Percentiles rank a stretch among this genome's conserved stretches.
Conservation (phyloP, 257 asterid species). For the Craterostigma plantagineum region DNA sequence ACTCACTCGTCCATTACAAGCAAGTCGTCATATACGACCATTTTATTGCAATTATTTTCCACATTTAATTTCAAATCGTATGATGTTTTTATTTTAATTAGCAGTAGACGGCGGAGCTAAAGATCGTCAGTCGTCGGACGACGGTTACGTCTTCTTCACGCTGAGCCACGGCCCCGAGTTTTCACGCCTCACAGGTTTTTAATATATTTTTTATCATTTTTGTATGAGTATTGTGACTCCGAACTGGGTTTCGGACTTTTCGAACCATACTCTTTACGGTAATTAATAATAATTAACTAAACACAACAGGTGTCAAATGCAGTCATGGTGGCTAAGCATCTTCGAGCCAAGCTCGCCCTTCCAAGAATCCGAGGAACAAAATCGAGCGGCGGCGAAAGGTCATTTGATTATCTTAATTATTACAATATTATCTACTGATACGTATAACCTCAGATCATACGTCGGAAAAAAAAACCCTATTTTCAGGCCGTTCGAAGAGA, state of each 20-base stretch:
- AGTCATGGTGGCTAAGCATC: constrained; percentile 29
- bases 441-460: neutral
- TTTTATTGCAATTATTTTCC: too few species aligned
- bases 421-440: too few species aligned
- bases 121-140: neutral
- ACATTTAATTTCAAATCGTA: too few species aligned
- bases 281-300: neutral
- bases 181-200: constrained; percentile 52
- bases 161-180: constrained; percentile 31
- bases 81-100: too few species aligned
- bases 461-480: neutral
- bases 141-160: constrained; percentile 31
- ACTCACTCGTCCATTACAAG: too few species aligned
- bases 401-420: too few species aligned
- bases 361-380: constrained; percentile 31
- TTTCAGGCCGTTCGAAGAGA: constrained; percentile 37
- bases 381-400: constrained; percentile 18
- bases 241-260: too few species aligned
- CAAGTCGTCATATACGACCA: too few species aligned
- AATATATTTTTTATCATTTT: too few species aligned
- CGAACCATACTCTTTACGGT: neutral
- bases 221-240: too few species aligned
- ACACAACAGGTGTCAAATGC: constrained; percentile 54
- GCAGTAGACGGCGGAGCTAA: too few species aligned
- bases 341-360: constrained; percentile 45